A percentile compares a stretch with the other conserved stretches of the same genome.
Conservation (phyloP, 345 rosid species). For the Noccaea bulbosa region DNA sequence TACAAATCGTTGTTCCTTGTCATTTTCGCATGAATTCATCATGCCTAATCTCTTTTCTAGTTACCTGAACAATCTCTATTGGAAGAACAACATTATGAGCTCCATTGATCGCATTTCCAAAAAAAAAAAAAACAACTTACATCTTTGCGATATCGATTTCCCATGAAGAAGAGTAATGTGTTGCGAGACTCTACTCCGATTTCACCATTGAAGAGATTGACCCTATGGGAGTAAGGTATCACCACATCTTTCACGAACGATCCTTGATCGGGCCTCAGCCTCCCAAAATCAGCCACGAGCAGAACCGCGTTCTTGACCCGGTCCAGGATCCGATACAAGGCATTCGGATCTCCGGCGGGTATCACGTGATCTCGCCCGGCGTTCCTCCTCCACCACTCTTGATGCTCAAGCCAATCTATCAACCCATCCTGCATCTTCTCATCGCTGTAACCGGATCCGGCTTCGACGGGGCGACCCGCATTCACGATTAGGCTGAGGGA, state of each 20-base stretch:
- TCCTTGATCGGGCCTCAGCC: conserved; percentile 83
- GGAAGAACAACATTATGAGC: background rate
- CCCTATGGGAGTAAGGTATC: conserved; percentile 87
- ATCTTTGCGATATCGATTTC: conserved; percentile 92
- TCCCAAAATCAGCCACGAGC: conserved; percentile 81
- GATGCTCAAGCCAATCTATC: conserved; percentile 80
- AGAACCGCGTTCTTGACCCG: conserved; percentile 68
- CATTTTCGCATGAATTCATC: background rate
- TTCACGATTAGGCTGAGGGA: conserved; percentile 83
- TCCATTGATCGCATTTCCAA: too few relatives aligned
- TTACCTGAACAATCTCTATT: conserved; percentile 5
- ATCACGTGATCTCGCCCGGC: conserved; percentile 80
- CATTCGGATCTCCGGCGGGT: conserved; percentile 92
- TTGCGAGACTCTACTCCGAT: conserved; percentile 61
- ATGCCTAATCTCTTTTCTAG: background rate
- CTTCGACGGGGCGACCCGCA: conserved; percentile 46
- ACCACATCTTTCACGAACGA: conserved; percentile 90
- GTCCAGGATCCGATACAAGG: conserved; percentile 65
- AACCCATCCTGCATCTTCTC: conserved; percentile 83
- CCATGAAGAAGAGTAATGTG: conserved; percentile 95
- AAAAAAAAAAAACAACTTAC: conserved; percentile 51
- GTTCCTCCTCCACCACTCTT: conserved; percentile 82
- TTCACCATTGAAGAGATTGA: conserved; percentile 69
- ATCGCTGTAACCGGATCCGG: conserved; percentile 67
- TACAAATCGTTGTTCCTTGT: background rate